Base-by-base conservation (phyloP, 768 basidiomycete genomes). In the Xerocomus spinulosus region DNA sequence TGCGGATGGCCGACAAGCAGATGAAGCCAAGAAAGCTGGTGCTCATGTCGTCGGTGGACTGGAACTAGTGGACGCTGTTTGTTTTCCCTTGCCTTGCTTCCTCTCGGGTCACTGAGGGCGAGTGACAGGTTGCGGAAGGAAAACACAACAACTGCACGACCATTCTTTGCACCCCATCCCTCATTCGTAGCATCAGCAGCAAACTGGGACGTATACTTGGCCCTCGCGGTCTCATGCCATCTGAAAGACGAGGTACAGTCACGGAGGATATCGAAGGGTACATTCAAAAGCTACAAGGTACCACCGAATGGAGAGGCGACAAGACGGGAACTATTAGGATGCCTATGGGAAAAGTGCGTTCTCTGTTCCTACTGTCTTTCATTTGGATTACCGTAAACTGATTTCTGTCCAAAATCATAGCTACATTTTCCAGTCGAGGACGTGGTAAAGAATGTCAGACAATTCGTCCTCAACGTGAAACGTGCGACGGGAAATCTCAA, bases 201-300 rank as follows among this genome's bases (percentile, higher is more conserved):
- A 83, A 79, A 59, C 76, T 98, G 3, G 93, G 82, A 66, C 70
- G 89, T 70, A 70, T 86, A 67, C 72, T 88, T 69, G 82, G 95
- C 57, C 94, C 92, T 34, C 81, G 90, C 44, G 95, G 95, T 47
- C 71, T 98, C 37, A 96, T 99, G 94, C 96, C 96, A 10, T 87
- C 89, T 7, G 90, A 87, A 52, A 83, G 93, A 65, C 79, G 93
- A 48, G 96, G 96, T 5, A 94, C 94, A 1, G 95, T 98, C 17
- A 90, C 91, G 2, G 88, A 92, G 42, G 91, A 97, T 50, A 75
- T 97, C 34, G 83, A 76, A 13, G 82, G 82, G 12, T 94, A 87
- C 54, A 82, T 99, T 48, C 76, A 80, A 56, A 80, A 81, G 41
- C 77, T 95, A 29, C 79, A 82, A 47, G 91, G 89, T 12, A 83